Base-by-base conservation (phyloP, 768 basidiomycete species). In the Imleria badia region DNA sequence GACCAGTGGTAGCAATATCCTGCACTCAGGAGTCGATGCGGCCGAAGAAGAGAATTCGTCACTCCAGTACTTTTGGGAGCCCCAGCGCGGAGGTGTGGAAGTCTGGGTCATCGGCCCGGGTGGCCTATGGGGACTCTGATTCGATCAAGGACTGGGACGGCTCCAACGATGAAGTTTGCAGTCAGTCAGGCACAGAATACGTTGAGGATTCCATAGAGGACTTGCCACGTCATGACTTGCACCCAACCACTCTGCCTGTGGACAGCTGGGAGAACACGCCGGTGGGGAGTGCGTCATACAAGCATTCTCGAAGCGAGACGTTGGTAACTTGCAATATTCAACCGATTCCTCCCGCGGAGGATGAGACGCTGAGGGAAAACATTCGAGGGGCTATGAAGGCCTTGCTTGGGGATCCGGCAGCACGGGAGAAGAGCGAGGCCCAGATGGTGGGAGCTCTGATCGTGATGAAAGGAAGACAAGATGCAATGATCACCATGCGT, bases 401-500 rank as follows among this genome's bases (percentile, higher is more conserved):
- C 17, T 13, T 51, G 17, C 3, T 38, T 2, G 26, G 26, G 0
- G 17, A 41, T 8, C 38, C 47, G 1, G 5, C 1, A 0, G 46
- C 54, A 8, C 31, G 2, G 13, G 51, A 59, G 39, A 59, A 46
- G 34, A 52, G 47, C 17, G n/a, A 0, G 7, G 51, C 30, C 0
- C 54, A 59, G 19, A 40, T 59, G 51, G 1, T 35, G 1, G 54
- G 36, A 3, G 41, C 56, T 13, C 19, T 52, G 9, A 14, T 10
- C 1, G 33, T 36, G 14, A 35, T 51, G 34, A 15, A n/a, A 13
- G 40, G 23, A 1, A 8, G 31, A 6, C 31, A 19, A 3, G 46
- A 60, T 2, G 39, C 26, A 0, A 36, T 47, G 34, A 23, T 60
- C 34, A 60, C 58, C 15, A 48, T 60, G 5, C n/a, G 29, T 0